Percentiles rank a stretch among this genome's conserved stretches.
Evolutionary conservation across 2,329 filamentous ascomycete genomes (phyloP).

Genomic region (Didymella pinodella): DNA sequence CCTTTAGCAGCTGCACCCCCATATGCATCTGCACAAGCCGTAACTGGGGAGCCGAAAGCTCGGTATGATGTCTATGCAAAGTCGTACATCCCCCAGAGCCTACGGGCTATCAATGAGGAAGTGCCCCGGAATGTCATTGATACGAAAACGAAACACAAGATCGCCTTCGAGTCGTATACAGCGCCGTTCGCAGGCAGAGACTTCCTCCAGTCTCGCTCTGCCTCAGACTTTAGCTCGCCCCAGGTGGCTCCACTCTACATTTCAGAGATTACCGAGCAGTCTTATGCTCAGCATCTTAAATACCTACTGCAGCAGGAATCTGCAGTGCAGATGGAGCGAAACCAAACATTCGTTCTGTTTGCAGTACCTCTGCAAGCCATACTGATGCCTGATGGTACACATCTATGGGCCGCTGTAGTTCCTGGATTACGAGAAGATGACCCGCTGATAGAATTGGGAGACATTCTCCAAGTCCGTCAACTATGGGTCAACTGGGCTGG

Average conservation of each 20-base stretch:
- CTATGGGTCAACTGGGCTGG: constrained; percentile 30
- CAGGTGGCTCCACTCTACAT: not conserved
- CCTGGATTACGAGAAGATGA: constrained; percentile 46
- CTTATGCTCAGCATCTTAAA: constrained; percentile 31
- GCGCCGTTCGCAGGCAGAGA: constrained; percentile 29
- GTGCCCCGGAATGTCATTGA: not conserved
- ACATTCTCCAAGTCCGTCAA: constrained; percentile 44
- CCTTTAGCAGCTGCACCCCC: not conserved
- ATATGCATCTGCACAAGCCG: not conserved
- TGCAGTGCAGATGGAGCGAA: constrained; percentile 27
- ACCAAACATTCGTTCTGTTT: constrained; percentile 34
- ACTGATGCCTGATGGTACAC: not conserved
- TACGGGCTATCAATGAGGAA: constrained; percentile 10
- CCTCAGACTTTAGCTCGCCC: not conserved
- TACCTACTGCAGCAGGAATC: constrained; percentile 27
- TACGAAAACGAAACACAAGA: constrained; percentile 23
- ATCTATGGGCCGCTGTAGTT: constrained; percentile 31
- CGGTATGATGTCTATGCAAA: constrained; percentile 10
- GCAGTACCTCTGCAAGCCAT: constrained; percentile 20
- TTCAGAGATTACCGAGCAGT: constrained; percentile 14
- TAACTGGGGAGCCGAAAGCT: not conserved
- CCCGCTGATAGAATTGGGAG: constrained; percentile 44
- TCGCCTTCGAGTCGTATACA: constrained; percentile 29
- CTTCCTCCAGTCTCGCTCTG: constrained; percentile 23
- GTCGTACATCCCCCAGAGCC: constrained; percentile 1